Conservation (phyloP, 495 filamentous ascomycete species). For the Bathelium albidoporum region DNA sequence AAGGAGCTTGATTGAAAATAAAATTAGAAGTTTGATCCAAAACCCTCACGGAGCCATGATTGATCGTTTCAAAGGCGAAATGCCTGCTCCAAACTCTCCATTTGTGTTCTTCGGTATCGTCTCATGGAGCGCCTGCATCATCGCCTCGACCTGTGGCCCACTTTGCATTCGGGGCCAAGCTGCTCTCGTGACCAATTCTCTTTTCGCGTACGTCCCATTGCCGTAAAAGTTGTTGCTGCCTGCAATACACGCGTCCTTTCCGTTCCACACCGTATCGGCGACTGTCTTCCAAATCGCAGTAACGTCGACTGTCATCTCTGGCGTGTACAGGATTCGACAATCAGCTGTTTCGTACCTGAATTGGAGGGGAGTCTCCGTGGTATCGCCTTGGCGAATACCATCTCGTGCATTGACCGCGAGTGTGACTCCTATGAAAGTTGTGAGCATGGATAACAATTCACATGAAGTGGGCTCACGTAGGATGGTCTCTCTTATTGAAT, state of each 20-base stretch:
- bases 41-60: background rate
- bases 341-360: constrained; percentile 31
- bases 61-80: background rate
- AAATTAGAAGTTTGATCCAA: background rate
- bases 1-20: too few species aligned
- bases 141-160: background rate
- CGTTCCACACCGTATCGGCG: constrained; percentile 23
- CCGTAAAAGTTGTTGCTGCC: constrained; percentile 6
- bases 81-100: background rate
- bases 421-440: background rate
- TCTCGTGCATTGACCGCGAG: constrained; percentile 25
- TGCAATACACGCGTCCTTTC: constrained; percentile 12
- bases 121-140: background rate
- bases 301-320: constrained; percentile 27
- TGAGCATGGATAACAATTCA: background rate
- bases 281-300: constrained; percentile 28
- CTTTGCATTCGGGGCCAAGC: background rate
- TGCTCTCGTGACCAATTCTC: background rate
- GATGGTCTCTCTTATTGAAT: background rate
- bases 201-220: background rate
- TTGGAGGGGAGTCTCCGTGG: constrained; percentile 23
- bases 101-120: background rate
- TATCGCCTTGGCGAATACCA: constrained; percentile 21
- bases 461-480: background rate
- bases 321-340: constrained; percentile 29